Conservation (phyloP, 306 rosid species). For the Hippophae rhamnoides region DNA sequence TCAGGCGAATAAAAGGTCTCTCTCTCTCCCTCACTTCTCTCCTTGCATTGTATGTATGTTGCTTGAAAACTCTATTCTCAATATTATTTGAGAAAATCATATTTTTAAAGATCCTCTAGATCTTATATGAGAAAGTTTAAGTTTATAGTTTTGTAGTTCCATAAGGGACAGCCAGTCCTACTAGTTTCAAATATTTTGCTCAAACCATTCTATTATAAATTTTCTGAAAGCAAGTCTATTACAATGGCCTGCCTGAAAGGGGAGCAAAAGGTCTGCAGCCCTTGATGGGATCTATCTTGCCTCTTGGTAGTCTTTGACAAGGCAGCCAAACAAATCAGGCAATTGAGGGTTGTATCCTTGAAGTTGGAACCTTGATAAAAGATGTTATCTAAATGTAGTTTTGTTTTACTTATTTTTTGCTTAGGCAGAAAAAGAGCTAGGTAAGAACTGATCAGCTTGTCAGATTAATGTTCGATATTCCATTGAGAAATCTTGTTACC, state of each 20-base stretch:
- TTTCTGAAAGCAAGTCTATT: slow-evolving; percentile 22
- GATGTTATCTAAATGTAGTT: slow-evolving; percentile 25
- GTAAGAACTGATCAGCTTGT: slow-evolving; percentile 29
- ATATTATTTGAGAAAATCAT: background rate
- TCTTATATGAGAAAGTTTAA: background rate
- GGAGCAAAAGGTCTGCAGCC: slow-evolving; percentile 96
- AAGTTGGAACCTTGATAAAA: slow-evolving; percentile 83
- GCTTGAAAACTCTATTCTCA: background rate
- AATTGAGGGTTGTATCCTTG: slow-evolving; percentile 94
- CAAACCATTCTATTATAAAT: too few relatives aligned
- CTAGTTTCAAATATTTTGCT: too few relatives aligned
- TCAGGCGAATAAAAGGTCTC: slow-evolving; percentile 92
- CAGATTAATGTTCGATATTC: slow-evolving; percentile 36
- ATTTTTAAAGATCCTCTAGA: background rate
- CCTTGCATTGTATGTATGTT: slow-evolving; percentile 7
- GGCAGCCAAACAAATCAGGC: slow-evolving; percentile 87
- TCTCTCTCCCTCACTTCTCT: slow-evolving; percentile 8
- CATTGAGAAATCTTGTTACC: slow-evolving; percentile 43
- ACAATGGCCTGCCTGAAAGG: slow-evolving; percentile 99
- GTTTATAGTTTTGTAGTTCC: background rate
- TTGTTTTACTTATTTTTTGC: slow-evolving; percentile 28
- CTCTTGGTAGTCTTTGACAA: slow-evolving; percentile 32
- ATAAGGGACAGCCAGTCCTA: background rate
- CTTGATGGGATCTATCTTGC: slow-evolving; percentile 99
- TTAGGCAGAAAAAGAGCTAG: slow-evolving; percentile 60